These are phyloP conservation scores for Ophiostoma triangulosporum DNA, from an alignment of 2,329 filamentous ascomycete genomes.

Conservation along the genomic window DNA sequence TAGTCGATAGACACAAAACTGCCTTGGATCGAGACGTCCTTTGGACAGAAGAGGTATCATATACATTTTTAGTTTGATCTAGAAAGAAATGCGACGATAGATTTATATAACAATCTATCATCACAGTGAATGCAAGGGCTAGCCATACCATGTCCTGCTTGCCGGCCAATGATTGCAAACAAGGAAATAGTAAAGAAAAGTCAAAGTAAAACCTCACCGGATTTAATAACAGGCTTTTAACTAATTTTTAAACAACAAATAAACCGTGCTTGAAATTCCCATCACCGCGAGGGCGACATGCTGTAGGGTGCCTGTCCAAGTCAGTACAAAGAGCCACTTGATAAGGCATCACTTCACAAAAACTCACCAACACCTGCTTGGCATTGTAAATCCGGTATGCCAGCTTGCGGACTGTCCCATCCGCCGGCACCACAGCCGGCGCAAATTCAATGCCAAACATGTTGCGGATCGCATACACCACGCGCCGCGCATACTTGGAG, in stretches of 20 bases:
- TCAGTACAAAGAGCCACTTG: constrained; percentile 1
- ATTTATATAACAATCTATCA: no score
- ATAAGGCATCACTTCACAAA: not conserved
- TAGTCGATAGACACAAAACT: no score
- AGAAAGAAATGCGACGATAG: no score
- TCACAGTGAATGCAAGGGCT: no score
- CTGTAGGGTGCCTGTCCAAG: constrained; percentile 45
- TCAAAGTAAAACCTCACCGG: not conserved
- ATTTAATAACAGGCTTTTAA: no score
- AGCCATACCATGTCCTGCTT: no score
- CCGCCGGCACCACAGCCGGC: constrained; percentile 78
- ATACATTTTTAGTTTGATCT: no score
- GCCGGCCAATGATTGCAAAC: no score
- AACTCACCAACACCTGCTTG: constrained; percentile 60
- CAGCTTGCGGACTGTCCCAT: constrained; percentile 79
- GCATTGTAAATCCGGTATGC: constrained; percentile 93
- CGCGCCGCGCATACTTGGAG: constrained; percentile 73
- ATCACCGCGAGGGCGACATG: constrained; percentile 44
- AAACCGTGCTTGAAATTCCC: no score
- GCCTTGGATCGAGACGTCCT: not conserved
- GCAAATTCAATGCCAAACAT: constrained; percentile 98
- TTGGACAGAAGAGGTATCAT: no score
- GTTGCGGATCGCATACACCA: constrained; percentile 87
- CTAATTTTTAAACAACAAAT: no score
- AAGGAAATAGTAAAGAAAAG: not conserved